Base-by-base conservation (phyloP, 2,329 filamentous ascomycete genomes). In the Bipolaris zeicola region DNA sequence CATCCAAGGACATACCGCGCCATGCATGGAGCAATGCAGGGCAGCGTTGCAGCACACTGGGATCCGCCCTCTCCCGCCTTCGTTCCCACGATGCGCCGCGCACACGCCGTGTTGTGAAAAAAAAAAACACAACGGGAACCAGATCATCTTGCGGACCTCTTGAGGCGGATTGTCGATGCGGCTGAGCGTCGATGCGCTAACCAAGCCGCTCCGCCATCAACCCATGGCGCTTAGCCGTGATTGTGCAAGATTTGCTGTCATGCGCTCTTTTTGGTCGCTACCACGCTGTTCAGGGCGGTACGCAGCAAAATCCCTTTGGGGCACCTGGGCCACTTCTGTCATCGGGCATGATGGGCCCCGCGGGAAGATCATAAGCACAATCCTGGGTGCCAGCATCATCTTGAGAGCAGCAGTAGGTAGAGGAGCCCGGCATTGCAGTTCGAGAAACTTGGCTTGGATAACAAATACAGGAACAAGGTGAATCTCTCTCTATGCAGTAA, bases 151-250 rank as follows among this genome's bases (percentile, higher is more conserved):
- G 8, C 5, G 13, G 24, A n/a, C 24, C 20, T 26, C 22, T 14
- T 18, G 36, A 13, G 13, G 39, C 39, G 24, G 39, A 42, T 42
- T 42, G 22, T 42, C 39, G 22, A 38, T 48, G 22, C 45, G 34
- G 45, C 45, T 48, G 22, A 22, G 13, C 22, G 26, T 37, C 34
- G 45, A 48, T 48, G 34, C 45, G 45, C 45, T 48, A 48, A 31
- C 16, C 41, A 47, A 46, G 37, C 42, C 39, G 33, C 24, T n/a
- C 34, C 24, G 50, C 38, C 24, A 34, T 34, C 24, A 41, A 24
- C 11, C 45, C 22, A 37, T 26, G 20, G 11, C 45, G 31, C 45
- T 28, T 48, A 48, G 22, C 45, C 34, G 22, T 22, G 33, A 48
- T 38, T 18, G 34, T 38, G 13, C 20, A 38, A 11, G 45, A 48